A percentile compares a stretch with the other conserved stretches of the same genome.
phyloP scores from a whole-genome alignment of 73 alveolate genomes.

The Uronychia binucleata region DNA sequence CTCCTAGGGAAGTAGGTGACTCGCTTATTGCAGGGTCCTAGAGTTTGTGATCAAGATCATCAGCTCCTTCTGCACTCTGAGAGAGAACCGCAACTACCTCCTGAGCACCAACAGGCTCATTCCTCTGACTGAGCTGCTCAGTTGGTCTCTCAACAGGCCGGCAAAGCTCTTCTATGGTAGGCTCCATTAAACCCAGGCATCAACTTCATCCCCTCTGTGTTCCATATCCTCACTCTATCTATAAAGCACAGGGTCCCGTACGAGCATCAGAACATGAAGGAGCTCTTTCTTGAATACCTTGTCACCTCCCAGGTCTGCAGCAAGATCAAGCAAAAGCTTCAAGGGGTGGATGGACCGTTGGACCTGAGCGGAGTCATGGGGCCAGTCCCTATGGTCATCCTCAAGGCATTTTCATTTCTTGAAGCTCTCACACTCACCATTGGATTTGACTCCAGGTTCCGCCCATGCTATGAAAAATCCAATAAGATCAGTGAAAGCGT shows the following conservation, averaged over 20 bases:
- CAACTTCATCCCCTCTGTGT: constrained; percentile 72
- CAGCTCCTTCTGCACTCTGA: constrained; percentile 56
- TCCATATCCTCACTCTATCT: constrained; percentile 83
- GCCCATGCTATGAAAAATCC: constrained; percentile 87
- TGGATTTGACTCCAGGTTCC: constrained; percentile 72
- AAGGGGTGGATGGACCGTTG: constrained; percentile 77
- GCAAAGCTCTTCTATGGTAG: constrained; percentile 82
- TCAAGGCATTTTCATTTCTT: constrained; percentile 83
- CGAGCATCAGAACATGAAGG: constrained; percentile 86
- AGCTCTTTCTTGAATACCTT: constrained; percentile 83
- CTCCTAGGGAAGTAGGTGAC: constrained; percentile 58
- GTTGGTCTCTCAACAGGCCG: constrained; percentile 86
- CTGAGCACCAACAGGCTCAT: constrained; percentile 83
- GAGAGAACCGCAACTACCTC: constrained; percentile 93
- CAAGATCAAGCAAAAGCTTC: constrained; percentile 75
- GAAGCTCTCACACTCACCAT: constrained; percentile 82
- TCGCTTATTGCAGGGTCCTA: constrained; percentile 2
- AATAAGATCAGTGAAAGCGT: constrained; percentile 80
- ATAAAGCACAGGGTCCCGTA: constrained; percentile 90
- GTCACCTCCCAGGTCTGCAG: constrained; percentile 74
- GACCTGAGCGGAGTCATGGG: constrained; percentile 85
- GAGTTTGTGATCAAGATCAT: constrained; percentile 49
- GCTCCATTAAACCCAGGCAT: constrained; percentile 23
- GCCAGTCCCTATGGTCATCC: constrained; percentile 73
- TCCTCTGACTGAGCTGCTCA: constrained; percentile 83